Evolutionary conservation across 2,329 filamentous ascomycete species (phyloP).

Genomic region (Graphiopsis chlorocephala): DNA sequence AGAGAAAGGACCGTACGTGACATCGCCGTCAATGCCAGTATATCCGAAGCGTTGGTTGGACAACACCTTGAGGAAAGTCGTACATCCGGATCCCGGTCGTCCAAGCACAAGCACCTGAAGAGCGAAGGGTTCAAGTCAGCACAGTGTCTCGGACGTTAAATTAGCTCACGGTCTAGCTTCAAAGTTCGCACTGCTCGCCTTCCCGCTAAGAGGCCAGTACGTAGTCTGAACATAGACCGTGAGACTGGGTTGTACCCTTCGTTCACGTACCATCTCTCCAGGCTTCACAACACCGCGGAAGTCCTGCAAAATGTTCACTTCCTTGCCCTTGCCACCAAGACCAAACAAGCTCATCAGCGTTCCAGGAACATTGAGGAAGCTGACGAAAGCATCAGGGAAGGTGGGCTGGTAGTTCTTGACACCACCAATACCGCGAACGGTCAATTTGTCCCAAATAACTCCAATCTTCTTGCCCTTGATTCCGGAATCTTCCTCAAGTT

Average conservation of each 20-base stretch:
- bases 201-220: background rate
- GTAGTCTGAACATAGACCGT: background rate
- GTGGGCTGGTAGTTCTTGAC: constrained; percentile 63
- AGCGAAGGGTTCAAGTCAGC: background rate
- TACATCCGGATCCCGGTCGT: constrained; percentile 63
- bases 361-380: constrained; percentile 62
- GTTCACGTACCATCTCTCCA: constrained; percentile 91
- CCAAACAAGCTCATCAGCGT: constrained; percentile 65
- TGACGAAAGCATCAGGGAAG: constrained; percentile 59
- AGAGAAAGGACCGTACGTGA: constrained; percentile 72
- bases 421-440: constrained; percentile 59
- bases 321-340: constrained; percentile 63
- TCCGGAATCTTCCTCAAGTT: constrained; percentile 70
- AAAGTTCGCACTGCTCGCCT: background rate
- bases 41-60: constrained; percentile 58
- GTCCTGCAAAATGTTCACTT: constrained; percentile 70
- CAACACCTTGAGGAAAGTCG: constrained; percentile 54
- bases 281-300: constrained; percentile 68
- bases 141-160: background rate
- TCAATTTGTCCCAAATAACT: constrained; percentile 64
- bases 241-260: background rate
- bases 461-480: constrained; percentile 72
- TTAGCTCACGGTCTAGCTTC: background rate
- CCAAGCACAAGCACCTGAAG: constrained; percentile 74
- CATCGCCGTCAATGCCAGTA: constrained; percentile 65